phyloP scores from a whole-genome alignment of 306 rosid species.

The Medicago arabica region DNA sequence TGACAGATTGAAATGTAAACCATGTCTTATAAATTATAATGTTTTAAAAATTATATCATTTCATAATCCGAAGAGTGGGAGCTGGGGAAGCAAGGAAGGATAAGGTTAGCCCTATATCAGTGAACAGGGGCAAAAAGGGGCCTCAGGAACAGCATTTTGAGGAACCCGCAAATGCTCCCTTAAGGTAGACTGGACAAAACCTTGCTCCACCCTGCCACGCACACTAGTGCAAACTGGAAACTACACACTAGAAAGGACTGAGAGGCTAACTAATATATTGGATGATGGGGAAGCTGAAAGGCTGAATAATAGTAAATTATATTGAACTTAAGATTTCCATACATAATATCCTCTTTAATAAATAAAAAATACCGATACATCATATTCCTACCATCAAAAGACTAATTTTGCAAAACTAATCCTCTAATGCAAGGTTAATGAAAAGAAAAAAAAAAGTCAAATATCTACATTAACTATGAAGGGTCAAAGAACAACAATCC shows the following conservation, averaged over 20 bases:
- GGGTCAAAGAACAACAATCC: conserved; percentile 10
- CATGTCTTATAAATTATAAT: neutral
- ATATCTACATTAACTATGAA: conserved; percentile 29
- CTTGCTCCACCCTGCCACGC: conserved; percentile 36
- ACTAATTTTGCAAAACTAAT: conserved; percentile 18
- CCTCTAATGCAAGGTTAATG: conserved; percentile 15
- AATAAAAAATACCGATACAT: conserved; percentile 1
- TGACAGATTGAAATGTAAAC: conserved; percentile 27
- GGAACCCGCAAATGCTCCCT: conserved; percentile 38
- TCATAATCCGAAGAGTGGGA: neutral
- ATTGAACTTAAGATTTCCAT: conserved; percentile 7
- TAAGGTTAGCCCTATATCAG: conserved; percentile 33
- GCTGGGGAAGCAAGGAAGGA: conserved; percentile 17
- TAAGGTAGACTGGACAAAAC: conserved; percentile 31
- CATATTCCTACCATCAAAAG: conserved; percentile 18
- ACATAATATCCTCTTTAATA: conserved; percentile 10
- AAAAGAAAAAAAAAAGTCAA: neutral
- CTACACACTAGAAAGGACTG: conserved; percentile 31
- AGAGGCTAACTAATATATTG: conserved; percentile 22
- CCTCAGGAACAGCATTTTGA: conserved; percentile 29
- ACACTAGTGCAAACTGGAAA: conserved; percentile 33
- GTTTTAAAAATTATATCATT: neutral
- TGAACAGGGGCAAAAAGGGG: conserved; percentile 2
- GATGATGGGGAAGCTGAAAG: conserved; percentile 10
- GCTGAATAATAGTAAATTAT: conserved; percentile 13